These are phyloP conservation scores for Lipomyces mesembrius DNA, from an alignment of 805 yeast genomes.

Conservation along the genomic window DNA sequence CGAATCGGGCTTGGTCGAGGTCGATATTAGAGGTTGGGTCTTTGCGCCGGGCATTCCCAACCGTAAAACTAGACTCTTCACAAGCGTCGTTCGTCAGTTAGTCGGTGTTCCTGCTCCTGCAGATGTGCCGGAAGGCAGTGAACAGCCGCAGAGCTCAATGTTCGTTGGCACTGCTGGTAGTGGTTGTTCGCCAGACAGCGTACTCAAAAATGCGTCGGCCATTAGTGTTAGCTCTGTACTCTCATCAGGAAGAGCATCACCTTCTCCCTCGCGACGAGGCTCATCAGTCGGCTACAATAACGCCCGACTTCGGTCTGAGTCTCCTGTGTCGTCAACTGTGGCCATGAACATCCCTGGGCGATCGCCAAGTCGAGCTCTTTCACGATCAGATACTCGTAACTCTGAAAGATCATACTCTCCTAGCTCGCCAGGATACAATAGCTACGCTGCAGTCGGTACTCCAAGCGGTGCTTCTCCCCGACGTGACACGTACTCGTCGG, in stretches of 20 bases:
- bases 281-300: constrained; percentile 8
- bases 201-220: constrained; percentile 21
- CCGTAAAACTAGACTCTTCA: constrained; percentile 70
- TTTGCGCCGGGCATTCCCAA: constrained; percentile 69
- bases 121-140: constrained; percentile 23
- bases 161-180: background rate
- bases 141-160: constrained; percentile 17
- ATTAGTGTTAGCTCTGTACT: constrained; percentile 30
- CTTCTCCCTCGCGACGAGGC: constrained; percentile 30
- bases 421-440: constrained; percentile 17
- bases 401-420: constrained; percentile 2
- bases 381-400: background rate
- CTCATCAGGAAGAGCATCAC: constrained; percentile 15
- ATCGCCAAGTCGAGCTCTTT: constrained; percentile 2
- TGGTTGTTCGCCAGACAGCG: background rate
- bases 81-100: constrained; percentile 71
- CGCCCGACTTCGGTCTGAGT: constrained; percentile 11
- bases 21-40: constrained; percentile 74
- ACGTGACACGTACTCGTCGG: constrained; percentile 26
- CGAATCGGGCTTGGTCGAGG: constrained; percentile 50
- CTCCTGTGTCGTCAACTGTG: constrained; percentile 20
- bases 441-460: background rate
- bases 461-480: constrained; percentile 28
- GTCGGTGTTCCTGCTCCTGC: constrained; percentile 48
- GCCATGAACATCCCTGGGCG: constrained; percentile 24